Evolutionary conservation across 1,284 basidiomycete genomes (phyloP), one percentile per base, ranked within the genome.

Genomic region (Tylopilus sp.): DNA sequence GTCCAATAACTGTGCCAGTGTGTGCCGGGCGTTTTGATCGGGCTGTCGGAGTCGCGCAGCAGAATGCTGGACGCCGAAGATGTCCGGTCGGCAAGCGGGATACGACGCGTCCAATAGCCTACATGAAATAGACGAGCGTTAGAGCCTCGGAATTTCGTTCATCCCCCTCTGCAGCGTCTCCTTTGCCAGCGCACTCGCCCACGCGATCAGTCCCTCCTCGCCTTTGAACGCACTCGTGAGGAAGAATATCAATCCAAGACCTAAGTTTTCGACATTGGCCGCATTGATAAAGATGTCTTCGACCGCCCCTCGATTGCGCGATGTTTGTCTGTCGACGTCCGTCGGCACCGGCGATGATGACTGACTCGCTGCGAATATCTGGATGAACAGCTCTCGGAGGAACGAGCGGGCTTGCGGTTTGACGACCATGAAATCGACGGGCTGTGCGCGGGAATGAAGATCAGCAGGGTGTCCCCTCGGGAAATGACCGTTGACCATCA

Each of bases 381-480:
- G 76, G 9, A 74, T 67, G 53, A 96, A 74, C 44, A 95, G 68
- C 42, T 84, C 79, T 48, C 71, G 73, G 41, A 97, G 71, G 68
- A 96, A 97, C 16, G 63, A 67, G 3, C 65, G 71, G 4, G 88
- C 80, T 46, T 76, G 76, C 4, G 79, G 68, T 55, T 88, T 84
- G 42, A 94, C 74, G 1, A 73, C 58, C 0, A 84, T 85, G 64
- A 97, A 96, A 60, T 94, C 89, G 34, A 97, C 75, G 11, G 92
- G 89, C 90, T 94, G 59, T 10, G 9, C 2, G 42, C 15, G 7
- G 12, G 9, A 8, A 31, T 15, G 30, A 16, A 34, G 6, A 16
- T 34, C 6, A 16, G 21, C 21, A 23, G 6, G 21, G 21, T 6
- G 21, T 23, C 21, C 21, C 1, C 12, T 18, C 19, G 12, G 2